Base-by-base conservation (phyloP, 2,329 filamentous ascomycete species). In the Simplicillium aogashimaense region DNA sequence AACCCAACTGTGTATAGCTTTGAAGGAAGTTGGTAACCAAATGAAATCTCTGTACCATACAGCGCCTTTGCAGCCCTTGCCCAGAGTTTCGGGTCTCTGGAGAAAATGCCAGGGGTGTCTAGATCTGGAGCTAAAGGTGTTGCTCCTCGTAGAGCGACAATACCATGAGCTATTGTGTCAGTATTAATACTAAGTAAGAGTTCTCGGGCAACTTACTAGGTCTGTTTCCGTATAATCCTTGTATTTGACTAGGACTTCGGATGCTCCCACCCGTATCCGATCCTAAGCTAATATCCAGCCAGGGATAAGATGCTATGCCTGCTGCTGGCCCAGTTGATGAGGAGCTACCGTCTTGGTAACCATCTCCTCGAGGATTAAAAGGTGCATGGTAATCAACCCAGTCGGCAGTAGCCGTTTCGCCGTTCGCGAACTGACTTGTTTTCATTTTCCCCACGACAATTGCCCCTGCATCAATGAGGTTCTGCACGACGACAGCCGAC, bases 401-500 rank as follows among this genome's bases (percentile, higher is more conserved):
- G 42, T 77, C 72, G 1, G 63, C 66, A 1, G 70, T 75, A 1
- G 69, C 63, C 4, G 50, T 51, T 44, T 60, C 53, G 5, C 48
- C 49, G 32, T 60, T 55, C 7, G 66, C 68, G 45, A 72, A 72
- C 43, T 69, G 63, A 12, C 59, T 60, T 1, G 64, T 61, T 44
- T 67, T 67, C 46, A 63, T 63, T 49, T 67, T 68, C 3, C 69
- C 68, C 1, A 72, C 54, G 6, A 72, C 45, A 3, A 69, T 51
- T 1, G 72, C 76, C 2, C 79, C 78, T 2, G 68, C 65, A 45
- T 79, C 70, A 25, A 82, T 65, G 2, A 83, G 58, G 10, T 65
- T 63, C 45, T 78, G 72, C 0, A 83, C 64, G 1, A 68, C 59
- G 2, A 65, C 51, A 0, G 69, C 72, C 3, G 70, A 78, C 6